Conservation (phyloP, 2,329 filamentous ascomycete species). For the Aureobasidium sp. region DNA sequence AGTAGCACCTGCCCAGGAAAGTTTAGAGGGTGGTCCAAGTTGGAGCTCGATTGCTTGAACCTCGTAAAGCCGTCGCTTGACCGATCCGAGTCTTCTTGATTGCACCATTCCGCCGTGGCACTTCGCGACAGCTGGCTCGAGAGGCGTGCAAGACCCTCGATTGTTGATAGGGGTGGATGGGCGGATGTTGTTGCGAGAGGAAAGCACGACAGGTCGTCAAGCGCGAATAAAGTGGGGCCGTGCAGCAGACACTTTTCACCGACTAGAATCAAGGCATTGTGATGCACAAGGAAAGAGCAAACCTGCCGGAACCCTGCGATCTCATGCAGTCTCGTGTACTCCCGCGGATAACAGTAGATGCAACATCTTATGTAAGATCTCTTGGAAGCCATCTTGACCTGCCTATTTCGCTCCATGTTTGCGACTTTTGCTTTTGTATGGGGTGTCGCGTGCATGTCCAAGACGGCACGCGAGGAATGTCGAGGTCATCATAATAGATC, state of each 20-base stretch:
- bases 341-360: not conserved
- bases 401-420: not conserved
- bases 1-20: constrained; percentile 4
- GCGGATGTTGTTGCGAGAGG: not conserved
- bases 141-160: no score
- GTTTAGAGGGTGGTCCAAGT: not conserved
- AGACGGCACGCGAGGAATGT: not conserved
- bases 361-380: not conserved
- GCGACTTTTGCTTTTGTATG: not conserved
- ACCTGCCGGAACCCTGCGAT: not conserved
- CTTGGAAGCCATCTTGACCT: not conserved
- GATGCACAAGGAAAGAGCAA: not conserved
- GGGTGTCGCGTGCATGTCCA: not conserved
- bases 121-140: not conserved
- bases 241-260: not conserved
- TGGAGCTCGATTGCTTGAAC: not conserved
- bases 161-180: not conserved
- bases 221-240: not conserved
- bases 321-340: not conserved
- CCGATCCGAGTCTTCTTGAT: not conserved
- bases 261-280: not conserved
- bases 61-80: not conserved
- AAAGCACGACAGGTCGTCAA: not conserved
- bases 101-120: not conserved
- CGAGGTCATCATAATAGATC: not conserved